These are phyloP conservation scores for Diaporthe humulicola DNA, from an alignment of 2,329 filamentous ascomycete species.

Conservation along the genomic window DNA sequence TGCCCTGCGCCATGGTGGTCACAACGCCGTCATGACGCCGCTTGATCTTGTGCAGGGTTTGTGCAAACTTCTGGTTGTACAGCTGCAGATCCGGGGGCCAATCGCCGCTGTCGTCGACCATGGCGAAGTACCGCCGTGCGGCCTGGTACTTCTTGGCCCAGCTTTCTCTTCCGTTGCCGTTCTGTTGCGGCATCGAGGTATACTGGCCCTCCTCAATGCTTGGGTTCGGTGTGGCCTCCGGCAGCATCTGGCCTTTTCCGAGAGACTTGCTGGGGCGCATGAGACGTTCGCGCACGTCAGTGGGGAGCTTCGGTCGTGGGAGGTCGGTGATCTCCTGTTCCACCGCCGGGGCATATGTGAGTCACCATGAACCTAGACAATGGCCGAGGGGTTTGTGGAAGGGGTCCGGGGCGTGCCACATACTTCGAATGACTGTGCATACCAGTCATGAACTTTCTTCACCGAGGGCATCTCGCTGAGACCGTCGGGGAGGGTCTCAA, in stretches of 20 bases:
- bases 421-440: conserved; percentile 99
- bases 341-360: conserved; percentile 42
- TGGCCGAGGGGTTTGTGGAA: neutral
- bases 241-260: conserved; percentile 77
- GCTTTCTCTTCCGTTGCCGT: conserved; percentile 57
- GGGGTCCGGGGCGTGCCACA: conserved; percentile 68
- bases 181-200: conserved; percentile 65
- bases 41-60: conserved; percentile 94
- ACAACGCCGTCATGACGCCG: conserved; percentile 96
- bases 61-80: conserved; percentile 92
- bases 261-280: conserved; percentile 71
- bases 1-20: conserved; percentile 97
- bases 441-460: conserved; percentile 95
- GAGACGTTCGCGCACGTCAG: conserved; percentile 84
- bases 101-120: conserved; percentile 86
- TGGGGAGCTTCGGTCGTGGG: conserved; percentile 80
- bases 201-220: conserved; percentile 90
- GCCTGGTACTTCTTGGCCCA: conserved; percentile 62
- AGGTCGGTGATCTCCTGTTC: conserved; percentile 90
- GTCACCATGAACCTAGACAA: conserved; percentile 38
- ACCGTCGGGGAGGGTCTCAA: conserved; percentile 92
- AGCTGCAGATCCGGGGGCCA: conserved; percentile 96
- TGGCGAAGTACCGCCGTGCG: conserved; percentile 86
- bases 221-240: conserved; percentile 89
- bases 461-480: conserved; percentile 99